phyloP scores from a whole-genome alignment of 163 green algal genomes.

The Chloroidium sp. region DNA sequence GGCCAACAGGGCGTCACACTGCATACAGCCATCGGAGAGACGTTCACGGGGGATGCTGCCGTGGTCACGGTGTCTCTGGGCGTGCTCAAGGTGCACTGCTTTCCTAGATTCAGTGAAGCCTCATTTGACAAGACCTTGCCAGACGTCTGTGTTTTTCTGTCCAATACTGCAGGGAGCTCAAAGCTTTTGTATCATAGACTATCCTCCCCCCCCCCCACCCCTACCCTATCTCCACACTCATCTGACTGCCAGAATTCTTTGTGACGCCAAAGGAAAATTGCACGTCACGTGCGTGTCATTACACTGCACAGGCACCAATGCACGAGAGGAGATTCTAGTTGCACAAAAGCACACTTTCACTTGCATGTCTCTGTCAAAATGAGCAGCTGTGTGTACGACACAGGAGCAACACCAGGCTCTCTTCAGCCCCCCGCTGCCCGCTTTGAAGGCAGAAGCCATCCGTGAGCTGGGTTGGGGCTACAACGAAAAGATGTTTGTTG shows the following conservation, averaged over 20 bases:
- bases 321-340: background rate
- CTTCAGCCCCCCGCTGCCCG: conserved; percentile 24
- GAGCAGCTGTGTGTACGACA: background rate
- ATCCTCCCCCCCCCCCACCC: too few species aligned
- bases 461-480: conserved; percentile 25
- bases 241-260: too few species aligned
- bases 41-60: conserved; percentile 24
- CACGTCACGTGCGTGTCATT: too few species aligned
- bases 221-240: too few species aligned
- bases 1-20: conserved; percentile 12
- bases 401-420: conserved; percentile 17
- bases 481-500: conserved; percentile 40
- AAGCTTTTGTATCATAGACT: too few species aligned
- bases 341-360: too few species aligned
- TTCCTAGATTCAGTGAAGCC: background rate
- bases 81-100: conserved; percentile 33
- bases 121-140: too few species aligned
- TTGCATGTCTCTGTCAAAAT: too few species aligned
- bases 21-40: conserved; percentile 16
- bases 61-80: conserved; percentile 40
- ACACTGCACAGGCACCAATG: too few species aligned
- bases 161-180: too few species aligned
- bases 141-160: too few species aligned
- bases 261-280: too few species aligned
- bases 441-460: conserved; percentile 22